Base-by-base conservation (phyloP, 495 filamentous ascomycete species). In the Penicillium cataractarum region DNA sequence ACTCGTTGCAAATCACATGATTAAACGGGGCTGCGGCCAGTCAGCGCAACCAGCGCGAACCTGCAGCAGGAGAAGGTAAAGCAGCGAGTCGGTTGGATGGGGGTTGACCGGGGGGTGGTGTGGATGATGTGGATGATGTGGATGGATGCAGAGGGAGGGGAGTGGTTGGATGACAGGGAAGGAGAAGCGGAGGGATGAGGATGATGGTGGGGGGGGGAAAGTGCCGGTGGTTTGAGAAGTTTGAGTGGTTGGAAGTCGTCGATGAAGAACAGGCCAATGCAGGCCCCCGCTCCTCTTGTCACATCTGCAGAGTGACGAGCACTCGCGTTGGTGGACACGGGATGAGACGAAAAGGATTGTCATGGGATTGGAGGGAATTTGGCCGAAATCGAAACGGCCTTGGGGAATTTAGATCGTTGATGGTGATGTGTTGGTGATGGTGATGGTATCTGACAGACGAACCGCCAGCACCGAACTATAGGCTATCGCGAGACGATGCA, bases 1-100 rank as follows among this genome's bases (percentile, higher is more conserved):
- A 48, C 58, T 64, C 65, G 63, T 48, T 19, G 24, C 27, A 9
- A 27, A 74, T 80, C 77, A 80, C 77, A 80, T 80, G 77, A 80
- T 74, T 71, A 64, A 69, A 63, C 24, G 35, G 58, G 54, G 64
- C 73, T 80, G 77, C 77, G 77, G 75, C 67, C 69, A 70, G 65
- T 72, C 74, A 74, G 66, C 65, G 71, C 64, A 69, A 74, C 69
- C 71, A 74, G 67, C 69, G 72, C 65, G 66, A 74, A 75, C 71
- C 72, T 77, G 76, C 76, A 77, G 71, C 35, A 19, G 63, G 66
- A 33, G 48, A 35, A 33, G 40, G 59, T 29, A 44, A 53, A 52
- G 58, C 63, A 71, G 65, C 62, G 68, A 73, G 67, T 73, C 37
- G 58, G 53, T 54, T 54, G 51, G 51, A 54, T 55, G 58, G 42